Evolutionary conservation across 768 basidiomycete genomes (phyloP).

Genomic region (Inosperma sp.): DNA sequence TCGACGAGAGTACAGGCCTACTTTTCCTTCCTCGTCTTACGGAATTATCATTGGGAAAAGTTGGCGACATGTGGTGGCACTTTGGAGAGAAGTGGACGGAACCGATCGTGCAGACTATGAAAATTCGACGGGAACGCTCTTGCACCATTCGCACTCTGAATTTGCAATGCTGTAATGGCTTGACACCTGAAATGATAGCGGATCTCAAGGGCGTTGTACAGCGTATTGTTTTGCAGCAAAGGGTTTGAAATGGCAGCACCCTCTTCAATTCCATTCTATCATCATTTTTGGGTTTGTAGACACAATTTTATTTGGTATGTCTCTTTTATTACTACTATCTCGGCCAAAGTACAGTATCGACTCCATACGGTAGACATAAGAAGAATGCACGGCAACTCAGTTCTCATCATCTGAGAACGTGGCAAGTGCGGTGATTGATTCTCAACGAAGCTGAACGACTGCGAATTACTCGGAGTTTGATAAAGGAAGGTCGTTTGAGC

Average conservation of each 20-base stretch:
- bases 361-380: too few species aligned
- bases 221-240: neutral
- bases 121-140: slow-evolving; percentile 13
- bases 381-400: too few species aligned
- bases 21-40: slow-evolving; percentile 25
- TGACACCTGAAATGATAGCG: slow-evolving; percentile 3
- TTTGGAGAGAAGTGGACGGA: slow-evolving; percentile 30
- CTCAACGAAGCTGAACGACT: too few species aligned
- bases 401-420: too few species aligned
- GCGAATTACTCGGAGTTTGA: too few species aligned
- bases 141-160: slow-evolving; percentile 21
- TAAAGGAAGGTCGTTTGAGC: too few species aligned
- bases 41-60: slow-evolving; percentile 30
- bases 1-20: slow-evolving; percentile 3
- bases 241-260: neutral
- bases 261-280: too few species aligned
- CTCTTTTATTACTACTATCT: too few species aligned
- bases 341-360: too few species aligned
- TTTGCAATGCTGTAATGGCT: slow-evolving; percentile 27
- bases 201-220: neutral
- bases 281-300: too few species aligned
- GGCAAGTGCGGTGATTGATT: too few species aligned
- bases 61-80: slow-evolving; percentile 32
- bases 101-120: slow-evolving; percentile 16
- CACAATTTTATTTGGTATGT: too few species aligned